phyloP scores from a whole-genome alignment of 371 early-diverging fungal species.

The Mucor ambiguus region DNA sequence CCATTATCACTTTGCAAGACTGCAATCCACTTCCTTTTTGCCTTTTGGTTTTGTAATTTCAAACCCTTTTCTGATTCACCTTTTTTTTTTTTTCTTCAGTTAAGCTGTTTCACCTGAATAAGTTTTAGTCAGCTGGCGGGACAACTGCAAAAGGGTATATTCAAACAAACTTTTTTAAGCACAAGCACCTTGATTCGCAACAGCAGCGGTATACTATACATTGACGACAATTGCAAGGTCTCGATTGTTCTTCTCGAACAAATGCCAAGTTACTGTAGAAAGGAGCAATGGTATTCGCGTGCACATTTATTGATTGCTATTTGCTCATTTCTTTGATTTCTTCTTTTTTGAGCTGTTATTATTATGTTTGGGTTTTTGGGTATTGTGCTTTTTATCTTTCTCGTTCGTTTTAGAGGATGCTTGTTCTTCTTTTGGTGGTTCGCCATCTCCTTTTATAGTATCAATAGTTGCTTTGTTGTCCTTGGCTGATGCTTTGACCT shows the following conservation, averaged over 20 bases:
- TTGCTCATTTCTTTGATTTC: background rate
- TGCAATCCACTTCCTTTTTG: background rate
- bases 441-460: background rate
- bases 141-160: background rate
- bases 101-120: background rate
- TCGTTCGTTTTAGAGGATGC: background rate
- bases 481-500: background rate
- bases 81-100: background rate
- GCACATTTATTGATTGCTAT: background rate
- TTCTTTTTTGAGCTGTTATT: background rate
- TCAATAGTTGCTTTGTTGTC: background rate
- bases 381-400: background rate
- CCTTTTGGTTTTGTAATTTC: background rate
- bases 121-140: background rate
- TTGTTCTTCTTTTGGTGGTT: background rate
- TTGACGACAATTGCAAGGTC: background rate
- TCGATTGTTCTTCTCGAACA: background rate
- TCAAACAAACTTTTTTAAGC: background rate
- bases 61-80: background rate
- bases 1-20: background rate
- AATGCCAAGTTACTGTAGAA: background rate
- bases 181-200: background rate
- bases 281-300: background rate
- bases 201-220: background rate
- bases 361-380: background rate